Conservation (phyloP, 192 early-diverging fungal species). For the Backusella circina region DNA sequence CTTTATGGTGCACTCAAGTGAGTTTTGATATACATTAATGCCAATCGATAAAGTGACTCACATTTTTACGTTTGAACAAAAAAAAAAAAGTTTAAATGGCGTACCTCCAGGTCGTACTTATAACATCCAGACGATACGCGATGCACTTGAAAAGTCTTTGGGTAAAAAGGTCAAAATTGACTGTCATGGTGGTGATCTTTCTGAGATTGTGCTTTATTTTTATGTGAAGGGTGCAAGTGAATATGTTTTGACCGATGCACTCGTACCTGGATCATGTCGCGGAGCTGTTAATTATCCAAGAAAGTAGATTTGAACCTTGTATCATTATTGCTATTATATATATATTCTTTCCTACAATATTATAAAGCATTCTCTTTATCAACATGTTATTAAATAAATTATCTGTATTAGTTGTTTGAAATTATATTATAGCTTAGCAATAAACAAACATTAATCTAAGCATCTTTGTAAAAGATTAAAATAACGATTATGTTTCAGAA, state of each 20-base stretch:
- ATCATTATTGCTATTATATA: neutral
- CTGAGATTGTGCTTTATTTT: slow-evolving; percentile 44
- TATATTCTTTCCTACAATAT: neutral
- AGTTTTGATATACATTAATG: neutral
- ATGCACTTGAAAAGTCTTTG: slow-evolving; percentile 38
- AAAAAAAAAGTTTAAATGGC: slow-evolving; percentile 26
- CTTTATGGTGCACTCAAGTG: slow-evolving; percentile 37
- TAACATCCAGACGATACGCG: slow-evolving; percentile 34
- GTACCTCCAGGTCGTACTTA: slow-evolving; percentile 48
- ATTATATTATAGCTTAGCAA: neutral
- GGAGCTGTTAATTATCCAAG: slow-evolving; percentile 28
- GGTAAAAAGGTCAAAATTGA: slow-evolving; percentile 42
- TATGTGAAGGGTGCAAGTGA: slow-evolving; percentile 33
- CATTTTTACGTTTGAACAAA: neutral
- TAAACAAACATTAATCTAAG: neutral
- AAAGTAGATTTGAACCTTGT: slow-evolving; percentile 29
- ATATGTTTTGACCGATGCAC: slow-evolving; percentile 35
- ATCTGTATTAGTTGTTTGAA: neutral
- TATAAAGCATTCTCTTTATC: neutral
- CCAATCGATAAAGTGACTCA: neutral
- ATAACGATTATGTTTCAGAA: neutral
- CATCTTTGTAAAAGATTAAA: neutral
- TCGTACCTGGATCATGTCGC: slow-evolving; percentile 20
- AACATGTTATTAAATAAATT: neutral
- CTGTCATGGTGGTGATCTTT: slow-evolving; percentile 33